Percentiles rank a stretch among this genome's conserved stretches.
Evolutionary conservation across 2,329 filamentous ascomycete species (phyloP).

Genomic region (Fusarium sp.): DNA sequence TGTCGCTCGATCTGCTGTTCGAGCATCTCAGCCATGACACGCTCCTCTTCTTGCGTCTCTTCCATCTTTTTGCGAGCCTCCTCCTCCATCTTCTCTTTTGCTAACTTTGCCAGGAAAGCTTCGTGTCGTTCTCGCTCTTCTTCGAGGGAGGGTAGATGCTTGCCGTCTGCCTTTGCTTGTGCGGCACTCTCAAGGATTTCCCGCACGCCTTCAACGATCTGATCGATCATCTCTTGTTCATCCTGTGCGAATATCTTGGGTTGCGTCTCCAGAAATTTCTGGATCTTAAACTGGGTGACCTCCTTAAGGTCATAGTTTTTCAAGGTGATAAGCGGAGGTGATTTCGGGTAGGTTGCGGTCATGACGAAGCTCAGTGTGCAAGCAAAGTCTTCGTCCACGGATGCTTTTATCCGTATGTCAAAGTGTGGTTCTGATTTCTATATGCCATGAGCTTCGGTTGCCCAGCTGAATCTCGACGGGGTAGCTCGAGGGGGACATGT

Average conservation of each 20-base stretch:
- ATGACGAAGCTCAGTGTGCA: constrained; percentile 83
- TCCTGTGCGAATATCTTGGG: constrained; percentile 66
- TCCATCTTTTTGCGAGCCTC: constrained; percentile 67
- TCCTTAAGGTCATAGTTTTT: constrained; percentile 77
- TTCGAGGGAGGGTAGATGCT: constrained; percentile 85
- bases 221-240: constrained; percentile 72
- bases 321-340: constrained; percentile 78
- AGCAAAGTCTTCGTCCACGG: constrained; percentile 77
- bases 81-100: constrained; percentile 66
- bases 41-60: constrained; percentile 76
- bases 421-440: constrained; percentile 87
- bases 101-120: constrained; percentile 74
- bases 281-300: constrained; percentile 77
- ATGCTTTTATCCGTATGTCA: constrained; percentile 81
- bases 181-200: constrained; percentile 90
- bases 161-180: constrained; percentile 78
- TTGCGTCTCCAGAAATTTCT: constrained; percentile 71
- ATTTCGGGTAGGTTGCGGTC: constrained; percentile 92
- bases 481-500: constrained; percentile 28
- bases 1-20: constrained; percentile 79
- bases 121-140: constrained; percentile 90
- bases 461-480: constrained; percentile 25
- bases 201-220: constrained; percentile 77
- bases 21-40: constrained; percentile 77
- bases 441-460: constrained; percentile 41